Base-by-base conservation (phyloP, 106 monocot species). In the Platanthera guangdongensis region DNA sequence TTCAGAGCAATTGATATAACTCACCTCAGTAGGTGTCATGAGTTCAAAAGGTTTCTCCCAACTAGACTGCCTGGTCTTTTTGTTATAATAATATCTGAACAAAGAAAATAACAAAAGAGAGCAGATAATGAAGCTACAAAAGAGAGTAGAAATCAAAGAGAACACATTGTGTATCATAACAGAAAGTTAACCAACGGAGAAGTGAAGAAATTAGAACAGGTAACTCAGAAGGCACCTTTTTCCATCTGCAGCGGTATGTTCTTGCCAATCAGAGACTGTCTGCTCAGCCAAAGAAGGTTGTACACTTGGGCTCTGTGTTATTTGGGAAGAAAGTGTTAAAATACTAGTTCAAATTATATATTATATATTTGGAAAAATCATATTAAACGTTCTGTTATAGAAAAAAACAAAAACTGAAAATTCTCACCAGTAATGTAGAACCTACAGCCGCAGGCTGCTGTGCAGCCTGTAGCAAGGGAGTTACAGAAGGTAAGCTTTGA, bases 11-110 rank as follows among this genome's bases (percentile, higher is more conserved):
- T 21, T 5, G 21, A 51, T 12, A 79, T 46, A 76, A 78, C 86
- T 80, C 54, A 91, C 91, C 88, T 91, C 91, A 75, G 88, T 75
- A 22, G 94, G 97, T 5, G 94, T 92, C 97, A 99, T 99, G 59
- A 99, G 60, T 72, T 99, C 97, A 75, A 82, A 51, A 16, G 97
- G 97, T 78, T 99, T 99, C 79, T 92, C 97, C 97, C 97, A 99
- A 75, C 89, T 89, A 82, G 97, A 99, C 77, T 92, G 94, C 52
- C 81, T 87, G 8, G 94, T 99, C 83, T 90, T 99, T 81, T 92
- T 99, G 80, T 99, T 99, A 65, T 89, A 92, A 74, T 99, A 99
- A 57, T 99, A 99, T 73, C 97, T 99, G 48, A 32, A 77, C n/a
- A 65, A 13, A 45, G 65, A 11, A 72, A 72, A 50, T 45, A 81